These are phyloP conservation scores for Priceomyces castillae DNA, from an alignment of 805 yeast genomes.

Conservation along the genomic window DNA sequence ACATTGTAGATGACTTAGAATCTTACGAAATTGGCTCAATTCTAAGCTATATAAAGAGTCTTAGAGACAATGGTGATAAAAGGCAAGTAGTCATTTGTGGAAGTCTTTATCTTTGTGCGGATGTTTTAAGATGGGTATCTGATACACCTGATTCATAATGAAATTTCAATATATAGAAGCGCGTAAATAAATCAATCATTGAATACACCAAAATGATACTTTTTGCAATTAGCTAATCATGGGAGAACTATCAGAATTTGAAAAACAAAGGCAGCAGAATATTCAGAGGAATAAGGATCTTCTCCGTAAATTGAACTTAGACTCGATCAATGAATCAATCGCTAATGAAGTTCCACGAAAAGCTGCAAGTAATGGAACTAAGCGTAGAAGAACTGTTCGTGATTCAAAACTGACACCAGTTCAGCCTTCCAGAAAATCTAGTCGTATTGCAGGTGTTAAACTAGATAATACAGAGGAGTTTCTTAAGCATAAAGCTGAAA, in stretches of 20 bases:
- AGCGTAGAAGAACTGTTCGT: constrained; percentile 21
- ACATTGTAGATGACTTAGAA: constrained; percentile 11
- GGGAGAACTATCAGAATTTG: constrained; percentile 56
- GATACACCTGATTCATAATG: background rate
- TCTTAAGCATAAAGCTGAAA: constrained; percentile 33
- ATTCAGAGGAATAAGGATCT: constrained; percentile 81
- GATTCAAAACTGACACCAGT: constrained; percentile 21
- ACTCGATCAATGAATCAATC: constrained; percentile 53
- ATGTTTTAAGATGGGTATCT: constrained; percentile 26
- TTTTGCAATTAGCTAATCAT: constrained; percentile 6
- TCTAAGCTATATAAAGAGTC: constrained; percentile 10
- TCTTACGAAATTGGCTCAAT: constrained; percentile 13
- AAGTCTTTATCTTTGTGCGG: constrained; percentile 41
- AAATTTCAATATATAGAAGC: background rate
- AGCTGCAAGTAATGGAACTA: constrained; percentile 14
- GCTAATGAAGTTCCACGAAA: constrained; percentile 40
- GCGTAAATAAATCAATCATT: background rate
- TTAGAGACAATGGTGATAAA: constrained; percentile 18
- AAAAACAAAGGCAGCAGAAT: constrained; percentile 67
- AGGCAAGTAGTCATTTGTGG: constrained; percentile 40
- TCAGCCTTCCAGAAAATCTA: constrained; percentile 70
- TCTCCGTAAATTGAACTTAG: constrained; percentile 66
- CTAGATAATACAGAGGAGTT: constrained; percentile 49
- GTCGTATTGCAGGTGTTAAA: constrained; percentile 72
- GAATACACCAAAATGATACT: background rate